Evolutionary conservation across 768 basidiomycete genomes (phyloP).

Genomic region (Xerocomellus intermedius): DNA sequence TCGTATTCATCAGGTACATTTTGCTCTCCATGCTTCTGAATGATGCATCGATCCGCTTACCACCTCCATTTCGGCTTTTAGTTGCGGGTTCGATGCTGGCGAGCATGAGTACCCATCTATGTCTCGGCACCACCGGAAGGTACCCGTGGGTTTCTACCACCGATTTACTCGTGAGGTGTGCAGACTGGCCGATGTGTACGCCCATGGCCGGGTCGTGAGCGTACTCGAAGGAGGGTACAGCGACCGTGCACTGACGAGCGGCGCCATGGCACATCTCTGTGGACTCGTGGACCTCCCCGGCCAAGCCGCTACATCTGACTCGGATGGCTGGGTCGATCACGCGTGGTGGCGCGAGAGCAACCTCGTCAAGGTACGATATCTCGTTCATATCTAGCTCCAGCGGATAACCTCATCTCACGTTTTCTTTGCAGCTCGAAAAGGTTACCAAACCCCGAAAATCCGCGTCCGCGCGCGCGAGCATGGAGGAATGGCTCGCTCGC

Average conservation of each 20-base stretch:
- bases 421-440: constrained; percentile 54
- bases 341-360: constrained; percentile 69
- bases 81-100: constrained; percentile 93
- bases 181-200: constrained; percentile 60
- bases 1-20: constrained; percentile 82
- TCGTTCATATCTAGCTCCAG: background rate
- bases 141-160: constrained; percentile 83
- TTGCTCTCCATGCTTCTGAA: background rate
- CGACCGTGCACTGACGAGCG: constrained; percentile 83
- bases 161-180: constrained; percentile 76
- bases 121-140: constrained; percentile 89
- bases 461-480: constrained; percentile 29
- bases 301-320: background rate
- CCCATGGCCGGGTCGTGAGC: constrained; percentile 72
- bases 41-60: background rate
- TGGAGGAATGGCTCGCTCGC: constrained; percentile 59
- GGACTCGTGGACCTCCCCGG: constrained; percentile 49
- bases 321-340: constrained; percentile 33
- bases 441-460: constrained; percentile 59
- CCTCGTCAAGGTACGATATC: constrained; percentile 47
- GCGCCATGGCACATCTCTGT: constrained; percentile 74
- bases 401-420: background rate
- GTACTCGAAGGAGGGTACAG: constrained; percentile 96
- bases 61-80: constrained; percentile 26
- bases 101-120: constrained; percentile 89